These are phyloP conservation scores for Cryptomeria japonica DNA, from an alignment of 75 land plant species.

Conservation along the genomic window DNA sequence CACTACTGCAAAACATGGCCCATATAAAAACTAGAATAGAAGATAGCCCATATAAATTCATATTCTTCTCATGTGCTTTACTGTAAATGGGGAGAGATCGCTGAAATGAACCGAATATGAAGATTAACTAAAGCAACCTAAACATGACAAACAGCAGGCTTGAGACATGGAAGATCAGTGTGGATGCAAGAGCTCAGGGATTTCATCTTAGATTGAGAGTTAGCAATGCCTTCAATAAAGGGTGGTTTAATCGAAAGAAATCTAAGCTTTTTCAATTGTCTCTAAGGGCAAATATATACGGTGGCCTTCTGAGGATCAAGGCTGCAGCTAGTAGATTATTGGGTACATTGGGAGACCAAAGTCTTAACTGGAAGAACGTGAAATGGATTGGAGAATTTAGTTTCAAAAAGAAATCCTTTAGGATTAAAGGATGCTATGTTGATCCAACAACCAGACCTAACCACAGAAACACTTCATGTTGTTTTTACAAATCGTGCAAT, in stretches of 20 bases:
- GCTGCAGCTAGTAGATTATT: neutral
- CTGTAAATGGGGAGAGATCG: neutral
- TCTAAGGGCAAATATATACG: conserved; percentile 6
- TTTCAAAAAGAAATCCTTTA: neutral
- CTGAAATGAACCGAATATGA: neutral
- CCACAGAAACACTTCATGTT: neutral
- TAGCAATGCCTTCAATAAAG: neutral
- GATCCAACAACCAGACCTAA: neutral
- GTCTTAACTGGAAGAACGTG: neutral
- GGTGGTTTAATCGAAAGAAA: conserved; percentile 6
- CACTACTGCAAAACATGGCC: neutral
- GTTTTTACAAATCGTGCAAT: neutral
- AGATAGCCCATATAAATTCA: neutral
- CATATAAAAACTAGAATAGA: neutral
- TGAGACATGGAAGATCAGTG: conserved; percentile 8
- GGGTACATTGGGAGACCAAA: neutral
- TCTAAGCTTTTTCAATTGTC: conserved; percentile 1
- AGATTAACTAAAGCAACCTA: neutral
- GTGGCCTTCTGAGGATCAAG: neutral
- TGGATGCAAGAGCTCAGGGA: neutral
- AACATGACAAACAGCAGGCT: conserved; percentile 6
- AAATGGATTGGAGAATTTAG: neutral
- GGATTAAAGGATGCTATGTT: neutral
- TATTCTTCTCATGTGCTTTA: neutral
- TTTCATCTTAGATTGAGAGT: conserved; percentile 2